Evolutionary conservation across 306 rosid species (phyloP).

Genomic region (Rosa lucieae): DNA sequence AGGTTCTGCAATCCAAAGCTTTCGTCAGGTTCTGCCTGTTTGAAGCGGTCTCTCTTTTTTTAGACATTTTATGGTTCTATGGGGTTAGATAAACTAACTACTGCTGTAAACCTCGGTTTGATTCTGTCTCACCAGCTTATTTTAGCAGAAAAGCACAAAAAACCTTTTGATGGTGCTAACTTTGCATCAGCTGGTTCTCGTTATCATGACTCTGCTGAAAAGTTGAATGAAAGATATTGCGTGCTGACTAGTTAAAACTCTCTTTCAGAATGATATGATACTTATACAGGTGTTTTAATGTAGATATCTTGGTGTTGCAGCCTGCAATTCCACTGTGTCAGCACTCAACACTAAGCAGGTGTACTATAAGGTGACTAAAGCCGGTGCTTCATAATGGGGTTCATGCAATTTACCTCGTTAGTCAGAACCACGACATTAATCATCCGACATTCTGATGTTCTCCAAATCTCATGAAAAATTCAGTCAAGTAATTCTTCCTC

Average conservation of each 20-base stretch:
- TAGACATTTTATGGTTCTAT: neutral
- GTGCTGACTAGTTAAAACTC: neutral
- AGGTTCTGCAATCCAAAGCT: conserved; percentile 65
- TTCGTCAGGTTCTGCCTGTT: conserved; percentile 25
- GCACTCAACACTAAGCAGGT: too few relatives aligned
- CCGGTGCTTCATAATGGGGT: conserved; percentile 28
- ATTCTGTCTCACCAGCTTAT: conserved; percentile 36
- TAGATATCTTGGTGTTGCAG: conserved; percentile 37
- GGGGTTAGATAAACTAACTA: conserved; percentile 23
- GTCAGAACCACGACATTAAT: conserved; percentile 51
- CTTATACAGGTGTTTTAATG: neutral
- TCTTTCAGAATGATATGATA: neutral
- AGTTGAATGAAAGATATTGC: conserved; percentile 39
- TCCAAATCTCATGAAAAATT: conserved; percentile 30
- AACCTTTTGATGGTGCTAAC: conserved; percentile 40
- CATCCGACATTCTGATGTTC: conserved; percentile 48
- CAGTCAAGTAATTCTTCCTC: conserved; percentile 31
- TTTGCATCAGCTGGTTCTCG: conserved; percentile 71
- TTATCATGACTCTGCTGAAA: conserved; percentile 48
- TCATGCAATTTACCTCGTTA: conserved; percentile 26
- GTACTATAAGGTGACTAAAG: neutral
- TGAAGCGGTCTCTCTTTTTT: too few relatives aligned
- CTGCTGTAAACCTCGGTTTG: conserved; percentile 30
- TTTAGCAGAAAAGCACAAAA: conserved; percentile 21
- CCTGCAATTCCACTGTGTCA: conserved; percentile 37